These are phyloP conservation scores for Chalciporus chontae DNA, from an alignment of 768 basidiomycete species.

Conservation along the genomic window DNA sequence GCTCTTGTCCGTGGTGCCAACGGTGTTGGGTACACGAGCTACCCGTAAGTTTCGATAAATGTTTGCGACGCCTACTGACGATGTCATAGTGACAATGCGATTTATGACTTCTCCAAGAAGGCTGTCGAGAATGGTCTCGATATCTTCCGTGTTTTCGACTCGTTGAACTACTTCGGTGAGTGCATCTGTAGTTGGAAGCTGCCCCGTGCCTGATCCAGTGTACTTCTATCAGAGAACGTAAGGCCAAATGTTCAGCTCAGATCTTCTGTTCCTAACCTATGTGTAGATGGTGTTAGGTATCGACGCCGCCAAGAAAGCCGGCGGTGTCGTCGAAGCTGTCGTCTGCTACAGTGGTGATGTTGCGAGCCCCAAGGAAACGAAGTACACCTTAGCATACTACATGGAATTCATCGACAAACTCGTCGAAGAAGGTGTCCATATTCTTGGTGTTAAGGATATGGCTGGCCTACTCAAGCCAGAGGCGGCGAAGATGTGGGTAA, in stretches of 20 bases:
- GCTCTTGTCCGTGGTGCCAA: conserved; percentile 98
- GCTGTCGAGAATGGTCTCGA: conserved; percentile 99
- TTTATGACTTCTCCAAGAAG: conserved; percentile 99
- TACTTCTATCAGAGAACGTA: conserved; percentile 59
- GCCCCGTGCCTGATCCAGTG: conserved; percentile 2
- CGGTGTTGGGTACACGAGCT: conserved; percentile 97
- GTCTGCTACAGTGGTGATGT: conserved; percentile 99
- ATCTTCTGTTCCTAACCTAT: conserved; percentile 12
- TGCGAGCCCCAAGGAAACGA: conserved; percentile 89
- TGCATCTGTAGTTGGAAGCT: conserved; percentile 4
- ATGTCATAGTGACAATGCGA: conserved; percentile 80
- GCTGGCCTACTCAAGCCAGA: conserved; percentile 94
- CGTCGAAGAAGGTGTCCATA: conserved; percentile 92
- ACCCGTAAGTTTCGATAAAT: conserved; percentile 61
- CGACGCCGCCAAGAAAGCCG: conserved; percentile 99
- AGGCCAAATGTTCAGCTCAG: conserved; percentile 17
- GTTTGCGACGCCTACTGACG: conserved; percentile 6
- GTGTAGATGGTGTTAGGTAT: conserved; percentile 93
- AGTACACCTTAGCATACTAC: conserved; percentile 98
- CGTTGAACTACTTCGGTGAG: conserved; percentile 95
- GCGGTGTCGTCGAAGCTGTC: conserved; percentile 95
- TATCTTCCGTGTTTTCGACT: conserved; percentile 99
- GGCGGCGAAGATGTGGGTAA: conserved; percentile 79
- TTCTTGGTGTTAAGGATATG: conserved; percentile 99
- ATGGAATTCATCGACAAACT: conserved; percentile 93